Percentiles rank a stretch among this genome's conserved stretches.
phyloP scores from a whole-genome alignment of 2,329 filamentous ascomycete species.

The Curvularia sp. region DNA sequence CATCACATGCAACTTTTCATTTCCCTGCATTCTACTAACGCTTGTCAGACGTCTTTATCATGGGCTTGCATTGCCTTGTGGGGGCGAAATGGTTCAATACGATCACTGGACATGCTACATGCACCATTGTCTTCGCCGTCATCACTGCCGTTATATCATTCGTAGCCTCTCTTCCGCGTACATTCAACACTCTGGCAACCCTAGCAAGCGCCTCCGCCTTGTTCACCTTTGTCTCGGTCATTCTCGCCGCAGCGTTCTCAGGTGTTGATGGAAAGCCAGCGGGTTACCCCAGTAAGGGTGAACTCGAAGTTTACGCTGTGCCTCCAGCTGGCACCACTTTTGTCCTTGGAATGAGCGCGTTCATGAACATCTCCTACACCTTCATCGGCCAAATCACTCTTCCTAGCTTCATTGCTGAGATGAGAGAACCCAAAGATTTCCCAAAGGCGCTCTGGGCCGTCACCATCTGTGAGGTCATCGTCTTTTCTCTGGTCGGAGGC shows the following conservation, averaged over 20 bases:
- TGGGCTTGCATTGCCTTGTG: constrained; percentile 79
- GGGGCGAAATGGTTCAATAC: constrained; percentile 90
- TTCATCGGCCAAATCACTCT: constrained; percentile 96
- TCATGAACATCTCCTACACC: constrained; percentile 94
- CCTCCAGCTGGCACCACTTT: constrained; percentile 77
- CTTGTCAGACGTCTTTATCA: constrained; percentile 24
- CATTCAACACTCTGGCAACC: constrained; percentile 80
- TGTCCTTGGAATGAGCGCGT: constrained; percentile 82
- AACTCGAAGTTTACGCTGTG: constrained; percentile 71
- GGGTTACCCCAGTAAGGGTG: constrained; percentile 64
- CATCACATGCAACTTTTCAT: background rate
- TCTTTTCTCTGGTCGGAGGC: constrained; percentile 82
- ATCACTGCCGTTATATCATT: constrained; percentile 78
- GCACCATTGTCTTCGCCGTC: constrained; percentile 80
- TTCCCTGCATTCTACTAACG: background rate
- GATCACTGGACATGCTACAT: constrained; percentile 74
- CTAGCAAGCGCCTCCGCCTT: constrained; percentile 79
- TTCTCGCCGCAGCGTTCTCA: constrained; percentile 83
- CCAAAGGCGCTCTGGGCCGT: constrained; percentile 92
- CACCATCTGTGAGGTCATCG: constrained; percentile 83
- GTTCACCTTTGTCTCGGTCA: constrained; percentile 88
- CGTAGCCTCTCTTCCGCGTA: constrained; percentile 81
- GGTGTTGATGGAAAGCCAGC: constrained; percentile 77
- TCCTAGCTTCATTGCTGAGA: constrained; percentile 94
- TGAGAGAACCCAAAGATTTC: constrained; percentile 82